phyloP scores from a whole-genome alignment of 2,329 filamentous ascomycete genomes.

The Pyrenochaeta sp. region DNA sequence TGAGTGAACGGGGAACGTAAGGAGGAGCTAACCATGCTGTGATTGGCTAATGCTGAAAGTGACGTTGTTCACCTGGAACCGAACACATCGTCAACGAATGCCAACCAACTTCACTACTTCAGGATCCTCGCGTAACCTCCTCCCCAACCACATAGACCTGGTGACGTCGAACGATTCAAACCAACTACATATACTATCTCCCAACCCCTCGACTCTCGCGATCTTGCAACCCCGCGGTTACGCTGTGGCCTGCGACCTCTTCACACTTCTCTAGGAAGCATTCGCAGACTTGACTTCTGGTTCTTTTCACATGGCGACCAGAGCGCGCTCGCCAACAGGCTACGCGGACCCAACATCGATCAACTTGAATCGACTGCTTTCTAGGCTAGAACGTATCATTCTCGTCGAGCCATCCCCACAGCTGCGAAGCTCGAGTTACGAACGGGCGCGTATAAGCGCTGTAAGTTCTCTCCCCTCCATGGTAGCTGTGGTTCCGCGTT shows the following conservation, averaged over 20 bases:
- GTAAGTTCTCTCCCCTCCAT: constrained; percentile 49
- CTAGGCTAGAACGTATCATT: constrained; percentile 70
- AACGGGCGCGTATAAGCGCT: constrained; percentile 66
- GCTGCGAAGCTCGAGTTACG: constrained; percentile 69
- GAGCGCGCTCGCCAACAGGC: constrained; percentile 29
- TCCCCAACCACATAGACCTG: too few species aligned
- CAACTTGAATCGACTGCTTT: constrained; percentile 70
- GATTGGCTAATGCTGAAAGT: constrained; percentile 18
- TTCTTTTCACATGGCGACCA: constrained; percentile 23
- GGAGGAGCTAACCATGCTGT: too few species aligned
- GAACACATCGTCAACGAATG: constrained; percentile 1
- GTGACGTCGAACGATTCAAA: too few species aligned
- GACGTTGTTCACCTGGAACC: constrained; percentile 14
- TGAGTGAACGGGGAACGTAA: too few species aligned
- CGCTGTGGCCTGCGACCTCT: too few species aligned
- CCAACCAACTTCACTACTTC: too few species aligned
- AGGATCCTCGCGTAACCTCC: too few species aligned
- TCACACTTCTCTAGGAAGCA: too few species aligned
- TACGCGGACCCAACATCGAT: constrained; percentile 39
- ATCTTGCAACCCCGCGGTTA: too few species aligned
- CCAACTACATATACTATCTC: too few species aligned
- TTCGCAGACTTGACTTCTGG: not conserved
- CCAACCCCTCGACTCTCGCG: too few species aligned
- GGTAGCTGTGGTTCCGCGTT: not conserved
- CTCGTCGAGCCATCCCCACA: constrained; percentile 67